Percentiles rank a stretch among this genome's conserved stretches.
phyloP scores from a whole-genome alignment of 2,329 filamentous ascomycete species.

The Aspergillus sp. region DNA sequence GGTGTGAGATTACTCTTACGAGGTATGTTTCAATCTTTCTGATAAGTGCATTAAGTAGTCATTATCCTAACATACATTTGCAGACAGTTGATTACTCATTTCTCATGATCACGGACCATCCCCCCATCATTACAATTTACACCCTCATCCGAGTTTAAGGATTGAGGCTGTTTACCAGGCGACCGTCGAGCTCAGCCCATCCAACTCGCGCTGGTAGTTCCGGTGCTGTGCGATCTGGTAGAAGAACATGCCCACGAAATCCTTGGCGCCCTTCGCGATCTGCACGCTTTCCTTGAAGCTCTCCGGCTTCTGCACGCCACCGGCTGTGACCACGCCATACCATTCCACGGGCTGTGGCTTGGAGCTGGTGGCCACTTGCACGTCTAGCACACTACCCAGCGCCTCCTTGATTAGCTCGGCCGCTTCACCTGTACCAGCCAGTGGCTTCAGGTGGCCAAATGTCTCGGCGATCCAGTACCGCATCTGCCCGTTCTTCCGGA shows the following conservation, averaged over 20 bases:
- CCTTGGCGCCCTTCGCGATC: slow-evolving; percentile 66
- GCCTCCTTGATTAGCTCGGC: slow-evolving; percentile 36
- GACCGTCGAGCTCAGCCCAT: slow-evolving; percentile 67
- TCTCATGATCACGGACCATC: too few relatives aligned
- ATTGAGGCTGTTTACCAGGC: slow-evolving; percentile 40
- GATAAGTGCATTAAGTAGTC: too few relatives aligned
- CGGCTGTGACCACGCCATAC: slow-evolving; percentile 76
- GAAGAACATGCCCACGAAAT: slow-evolving; percentile 72
- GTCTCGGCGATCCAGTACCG: slow-evolving; percentile 77
- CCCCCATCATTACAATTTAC: too few relatives aligned
- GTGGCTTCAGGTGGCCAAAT: slow-evolving; percentile 77
- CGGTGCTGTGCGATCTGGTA: slow-evolving; percentile 70
- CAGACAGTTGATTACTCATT: too few relatives aligned
- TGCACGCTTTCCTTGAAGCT: slow-evolving; percentile 63
- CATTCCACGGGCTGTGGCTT: slow-evolving; percentile 60
- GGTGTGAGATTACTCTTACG: too few relatives aligned
- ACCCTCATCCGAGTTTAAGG: too few relatives aligned
- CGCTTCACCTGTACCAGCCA: slow-evolving; percentile 65
- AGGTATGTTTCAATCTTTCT: too few relatives aligned
- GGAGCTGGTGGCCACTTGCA: slow-evolving; percentile 52
- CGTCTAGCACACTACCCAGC: slow-evolving; percentile 46
- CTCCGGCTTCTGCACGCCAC: slow-evolving; percentile 53
- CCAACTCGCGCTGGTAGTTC: slow-evolving; percentile 72
- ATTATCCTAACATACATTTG: too few relatives aligned
- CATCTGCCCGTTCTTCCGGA: slow-evolving; percentile 70